Conservation (phyloP, 495 filamentous ascomycete genomes). For the Aspergillus olivimuriae region DNA sequence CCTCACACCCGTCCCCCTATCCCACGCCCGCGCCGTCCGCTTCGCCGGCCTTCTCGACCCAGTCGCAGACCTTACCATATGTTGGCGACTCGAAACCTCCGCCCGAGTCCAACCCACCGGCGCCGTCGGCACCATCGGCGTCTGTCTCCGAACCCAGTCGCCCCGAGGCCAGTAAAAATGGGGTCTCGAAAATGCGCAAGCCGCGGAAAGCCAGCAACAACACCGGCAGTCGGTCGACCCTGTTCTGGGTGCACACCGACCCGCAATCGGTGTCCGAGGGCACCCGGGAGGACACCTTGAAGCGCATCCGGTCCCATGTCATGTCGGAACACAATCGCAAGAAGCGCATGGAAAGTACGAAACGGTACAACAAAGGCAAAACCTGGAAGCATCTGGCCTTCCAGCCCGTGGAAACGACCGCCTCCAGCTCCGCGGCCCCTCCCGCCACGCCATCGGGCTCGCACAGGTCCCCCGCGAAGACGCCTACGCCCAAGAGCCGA, state of each 20-base stretch:
- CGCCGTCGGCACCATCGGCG: not conserved
- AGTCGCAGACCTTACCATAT: not conserved
- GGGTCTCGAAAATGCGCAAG: constrained; percentile 31
- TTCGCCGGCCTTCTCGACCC: not conserved
- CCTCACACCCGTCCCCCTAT: constrained; percentile 9
- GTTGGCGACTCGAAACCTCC: not conserved
- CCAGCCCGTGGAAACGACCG: constrained; percentile 26
- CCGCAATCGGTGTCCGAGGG: constrained; percentile 34
- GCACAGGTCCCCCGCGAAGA: constrained; percentile 6
- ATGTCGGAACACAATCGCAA: constrained; percentile 48
- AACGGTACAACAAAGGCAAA: constrained; percentile 36
- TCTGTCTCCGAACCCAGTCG: constrained; percentile 5
- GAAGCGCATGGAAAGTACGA: constrained; percentile 39
- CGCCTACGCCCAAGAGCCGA: constrained; percentile 4
- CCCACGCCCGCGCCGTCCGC: not conserved
- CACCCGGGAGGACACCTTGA: constrained; percentile 39
- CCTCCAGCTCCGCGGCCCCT: constrained; percentile 14
- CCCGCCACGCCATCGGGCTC: constrained; percentile 10
- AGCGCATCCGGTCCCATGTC: constrained; percentile 45
- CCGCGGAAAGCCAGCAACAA: constrained; percentile 34
- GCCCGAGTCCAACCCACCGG: not conserved
- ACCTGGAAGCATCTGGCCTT: constrained; percentile 39
- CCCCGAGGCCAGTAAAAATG: constrained; percentile 20
- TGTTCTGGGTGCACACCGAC: constrained; percentile 45
- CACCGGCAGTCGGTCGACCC: constrained; percentile 28